Evolutionary conservation across 2,329 filamentous ascomycete genomes (phyloP).

Genomic region (Diaporthe eres): DNA sequence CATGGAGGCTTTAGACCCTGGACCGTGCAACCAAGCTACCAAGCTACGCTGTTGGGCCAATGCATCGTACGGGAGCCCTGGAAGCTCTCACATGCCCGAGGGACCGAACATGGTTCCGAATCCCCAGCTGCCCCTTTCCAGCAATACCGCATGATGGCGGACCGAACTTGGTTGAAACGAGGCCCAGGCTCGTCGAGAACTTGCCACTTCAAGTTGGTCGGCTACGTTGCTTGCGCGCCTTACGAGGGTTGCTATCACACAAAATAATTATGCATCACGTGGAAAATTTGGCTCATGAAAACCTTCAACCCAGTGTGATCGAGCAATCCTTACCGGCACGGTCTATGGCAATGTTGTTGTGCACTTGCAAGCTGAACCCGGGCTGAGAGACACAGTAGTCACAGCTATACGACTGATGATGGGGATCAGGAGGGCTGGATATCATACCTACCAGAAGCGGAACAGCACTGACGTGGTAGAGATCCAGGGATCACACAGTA

Average conservation of each 20-base stretch:
- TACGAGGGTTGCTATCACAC: conserved; percentile 1
- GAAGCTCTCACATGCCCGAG: background rate
- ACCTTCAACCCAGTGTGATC: background rate
- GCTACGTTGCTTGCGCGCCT: conserved; percentile 1
- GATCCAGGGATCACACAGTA: background rate
- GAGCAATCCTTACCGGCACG: background rate
- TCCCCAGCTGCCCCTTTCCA: background rate
- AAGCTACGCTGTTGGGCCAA: background rate
- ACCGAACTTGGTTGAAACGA: conserved; percentile 16
- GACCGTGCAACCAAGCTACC: conserved; percentile 3
- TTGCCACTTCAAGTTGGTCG: conserved; percentile 20
- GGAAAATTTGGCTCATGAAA: background rate
- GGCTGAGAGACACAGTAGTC: background rate
- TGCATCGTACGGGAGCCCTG: background rate
- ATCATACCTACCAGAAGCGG: background rate
- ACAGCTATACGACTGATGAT: background rate
- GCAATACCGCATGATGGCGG: background rate
- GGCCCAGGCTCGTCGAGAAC: background rate
- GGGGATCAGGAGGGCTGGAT: background rate
- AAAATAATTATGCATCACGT: background rate
- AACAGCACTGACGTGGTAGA: background rate
- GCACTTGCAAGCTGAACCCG: background rate
- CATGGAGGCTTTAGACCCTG: background rate
- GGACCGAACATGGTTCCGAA: background rate
- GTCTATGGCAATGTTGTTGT: no score